Base-by-base conservation (phyloP, 441 rosid species). In the Rhodomyrtus psidioides region DNA sequence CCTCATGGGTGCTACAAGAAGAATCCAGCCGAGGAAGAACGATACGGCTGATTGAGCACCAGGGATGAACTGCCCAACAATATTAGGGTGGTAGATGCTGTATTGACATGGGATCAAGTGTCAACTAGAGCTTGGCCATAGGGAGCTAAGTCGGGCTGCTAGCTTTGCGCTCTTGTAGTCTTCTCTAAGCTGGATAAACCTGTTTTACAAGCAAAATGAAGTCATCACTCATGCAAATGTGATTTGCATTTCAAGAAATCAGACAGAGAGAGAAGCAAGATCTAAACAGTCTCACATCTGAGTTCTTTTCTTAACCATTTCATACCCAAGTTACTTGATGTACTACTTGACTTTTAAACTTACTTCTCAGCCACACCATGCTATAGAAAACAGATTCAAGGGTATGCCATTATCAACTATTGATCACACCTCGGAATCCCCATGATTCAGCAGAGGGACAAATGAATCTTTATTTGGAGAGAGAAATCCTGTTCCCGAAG, bases 121-220 rank as follows among this genome's bases (percentile, higher is more conserved):
- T 93, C 88, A 94, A 89, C 94, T 90, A 87, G 92, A 93, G 94
- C 97, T 93, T 88, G 98, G 88, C 97, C 94, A 96, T 57, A 97
- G 88, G 28, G 96, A 91, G 94, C 97, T 92, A 84, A 97, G 98
- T 88, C 84, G 94, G n/a, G 98, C 84, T 42, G 98, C 98, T 54
- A 97, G 95, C 91, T 94, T 97, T 44, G 98, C 97, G 84, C 98
- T 95, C 92, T 96, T 96, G 90, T 94, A 95, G 89, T 98, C 99
- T 85, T 98, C 99, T 85, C 99, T 92, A 81, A 98, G 98, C 89
- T 96, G 98, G 89, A 98, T 94, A 91, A 96, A 98, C 95, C 99
- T 96, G 95, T 58, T 89, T 53, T 57, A 56, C 55, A 62, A 89
- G 46, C 57, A 65, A 86, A 84, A 59, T 53, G 17, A 46, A 55